phyloP scores from a whole-genome alignment of 2,329 filamentous ascomycete species.

The Fonsecaea nubica region DNA sequence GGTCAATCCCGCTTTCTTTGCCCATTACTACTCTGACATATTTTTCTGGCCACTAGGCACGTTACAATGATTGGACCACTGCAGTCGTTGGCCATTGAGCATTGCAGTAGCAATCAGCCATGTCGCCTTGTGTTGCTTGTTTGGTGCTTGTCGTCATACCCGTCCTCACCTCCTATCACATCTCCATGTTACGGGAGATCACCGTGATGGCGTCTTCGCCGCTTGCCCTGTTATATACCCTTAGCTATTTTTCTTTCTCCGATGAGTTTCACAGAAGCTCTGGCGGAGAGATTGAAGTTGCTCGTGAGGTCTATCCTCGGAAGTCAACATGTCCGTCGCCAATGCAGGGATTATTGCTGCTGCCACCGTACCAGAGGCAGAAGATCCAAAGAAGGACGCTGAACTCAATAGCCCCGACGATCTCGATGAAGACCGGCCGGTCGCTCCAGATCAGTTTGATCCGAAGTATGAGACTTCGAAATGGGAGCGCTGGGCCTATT shows the following conservation, averaged over 20 bases:
- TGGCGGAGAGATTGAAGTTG: not conserved
- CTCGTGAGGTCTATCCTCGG: not conserved
- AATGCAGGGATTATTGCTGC: constrained; percentile 37
- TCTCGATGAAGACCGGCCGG: constrained; percentile 48
- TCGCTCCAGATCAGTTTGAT: constrained; percentile 63
- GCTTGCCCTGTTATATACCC: constrained; percentile 6
- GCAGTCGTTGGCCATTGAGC: constrained; percentile 17
- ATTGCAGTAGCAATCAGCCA: constrained; percentile 17
- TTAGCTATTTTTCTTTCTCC: not conserved
- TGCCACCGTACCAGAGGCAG: constrained; percentile 32
- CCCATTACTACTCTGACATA: constrained; percentile 18
- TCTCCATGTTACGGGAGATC: not conserved
- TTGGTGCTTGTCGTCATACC: constrained; percentile 19
- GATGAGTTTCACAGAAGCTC: not conserved
- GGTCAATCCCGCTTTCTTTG: constrained; percentile 5
- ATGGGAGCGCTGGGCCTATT: constrained; percentile 65
- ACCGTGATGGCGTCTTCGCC: constrained; percentile 10
- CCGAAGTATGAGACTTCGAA: constrained; percentile 58
- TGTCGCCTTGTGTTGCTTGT: constrained; percentile 14
- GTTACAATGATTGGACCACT: constrained; percentile 13
- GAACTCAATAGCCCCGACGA: constrained; percentile 12
- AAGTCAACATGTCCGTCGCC: constrained; percentile 36
- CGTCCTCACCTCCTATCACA: constrained; percentile 1
- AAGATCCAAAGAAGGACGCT: constrained; percentile 33
- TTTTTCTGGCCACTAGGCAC: constrained; percentile 6